A percentile compares a stretch with the other conserved stretches of the same genome.
phyloP scores from a whole-genome alignment of 139 green algal genomes.

The Mychonastes homosphaera region DNA sequence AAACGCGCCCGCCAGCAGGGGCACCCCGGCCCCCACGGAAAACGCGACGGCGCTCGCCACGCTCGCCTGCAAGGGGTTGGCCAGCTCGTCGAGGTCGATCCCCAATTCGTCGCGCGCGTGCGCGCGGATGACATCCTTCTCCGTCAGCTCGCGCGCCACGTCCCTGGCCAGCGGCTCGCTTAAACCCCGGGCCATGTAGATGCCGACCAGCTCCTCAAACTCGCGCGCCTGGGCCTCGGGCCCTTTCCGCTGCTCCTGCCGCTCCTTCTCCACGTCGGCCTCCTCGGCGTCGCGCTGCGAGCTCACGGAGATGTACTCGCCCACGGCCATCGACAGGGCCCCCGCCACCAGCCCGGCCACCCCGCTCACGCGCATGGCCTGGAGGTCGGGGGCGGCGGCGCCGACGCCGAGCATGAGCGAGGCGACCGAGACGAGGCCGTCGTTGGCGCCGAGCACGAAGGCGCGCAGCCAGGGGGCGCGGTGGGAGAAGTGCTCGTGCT shows the following conservation, averaged over 20 bases:
- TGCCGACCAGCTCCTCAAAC: slow-evolving; percentile 52
- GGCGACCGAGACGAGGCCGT: slow-evolving; percentile 45
- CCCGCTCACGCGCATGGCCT: slow-evolving; percentile 24
- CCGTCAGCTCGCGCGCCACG: slow-evolving; percentile 36
- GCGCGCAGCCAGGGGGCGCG: slow-evolving; percentile 24
- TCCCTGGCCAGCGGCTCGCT: slow-evolving; percentile 13
- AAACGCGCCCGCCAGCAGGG: slow-evolving; percentile 30
- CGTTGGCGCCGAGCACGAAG: slow-evolving; percentile 38
- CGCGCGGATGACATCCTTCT: slow-evolving; percentile 61
- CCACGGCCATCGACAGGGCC: slow-evolving; percentile 31
- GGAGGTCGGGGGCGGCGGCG: background rate
- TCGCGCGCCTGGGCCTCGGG: slow-evolving; percentile 31
- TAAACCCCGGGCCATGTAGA: slow-evolving; percentile 12
- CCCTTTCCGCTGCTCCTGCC: slow-evolving; percentile 40
- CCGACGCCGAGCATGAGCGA: slow-evolving; percentile 22
- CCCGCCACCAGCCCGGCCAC: slow-evolving; percentile 46
- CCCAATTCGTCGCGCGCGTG: slow-evolving; percentile 80
- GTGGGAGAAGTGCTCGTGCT: slow-evolving; percentile 20
- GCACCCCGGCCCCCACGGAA: slow-evolving; percentile 21
- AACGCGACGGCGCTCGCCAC: slow-evolving; percentile 23
- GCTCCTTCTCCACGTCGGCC: slow-evolving; percentile 56
- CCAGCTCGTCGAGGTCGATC: slow-evolving; percentile 77
- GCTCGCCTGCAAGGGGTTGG: slow-evolving; percentile 55
- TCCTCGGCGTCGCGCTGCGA: slow-evolving; percentile 40
- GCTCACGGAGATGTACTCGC: slow-evolving; percentile 59